Evolutionary conservation across 257 asterid genomes (phyloP), one percentile per base, ranked within the genome.

Genomic region (Orobanche coerulescens): DNA sequence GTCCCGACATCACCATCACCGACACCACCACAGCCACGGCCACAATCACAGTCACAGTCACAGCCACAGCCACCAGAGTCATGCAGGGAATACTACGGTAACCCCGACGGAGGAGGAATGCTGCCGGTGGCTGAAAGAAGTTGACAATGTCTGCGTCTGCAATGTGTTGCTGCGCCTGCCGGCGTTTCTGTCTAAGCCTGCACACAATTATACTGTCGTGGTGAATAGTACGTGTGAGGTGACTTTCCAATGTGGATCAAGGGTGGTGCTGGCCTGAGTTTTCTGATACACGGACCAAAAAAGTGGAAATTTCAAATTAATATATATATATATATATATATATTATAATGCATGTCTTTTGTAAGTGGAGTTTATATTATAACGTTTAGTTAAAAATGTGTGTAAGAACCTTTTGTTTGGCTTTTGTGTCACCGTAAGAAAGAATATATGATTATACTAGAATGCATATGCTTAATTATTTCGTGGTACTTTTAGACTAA

Each of bases 81-180:
- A 19, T 13, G 56, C 4, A 5, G 40, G 40, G n/a, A 15, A 10
- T 37, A 59, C 66, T 6, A 11, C 1, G 6, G 81, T 62, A n/a
- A 50, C 78, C 4, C 70, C 71, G 24, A 24, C 22, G 51, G 85
- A 85, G 70, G 67, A 42, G 48, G 78, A 84, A 19, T 90, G 94
- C 61, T 90, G 95, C 82, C 78, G 81, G 70, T 90, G 97, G 97
- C 28, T 90, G 67, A 66, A 53, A 26, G 73, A 73, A 31, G 73
- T 90, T 22, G 94, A 64, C 42, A 50, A 10, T 63, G 82, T 25
- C 28, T 90, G 95, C 13, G 95, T 81, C 6, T 90, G 97, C 57
- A 81, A 76, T 0, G 61, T 82, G 43, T 70, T 87, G 60, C 82
- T 76, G 56, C 75, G 16, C 55, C 72, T 90, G 69, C 97, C 97